Evolutionary conservation across 176 grass and related monocot species (phyloP), one percentile per base, ranked within the genome.

Genomic region (Neostapfia colusana): DNA sequence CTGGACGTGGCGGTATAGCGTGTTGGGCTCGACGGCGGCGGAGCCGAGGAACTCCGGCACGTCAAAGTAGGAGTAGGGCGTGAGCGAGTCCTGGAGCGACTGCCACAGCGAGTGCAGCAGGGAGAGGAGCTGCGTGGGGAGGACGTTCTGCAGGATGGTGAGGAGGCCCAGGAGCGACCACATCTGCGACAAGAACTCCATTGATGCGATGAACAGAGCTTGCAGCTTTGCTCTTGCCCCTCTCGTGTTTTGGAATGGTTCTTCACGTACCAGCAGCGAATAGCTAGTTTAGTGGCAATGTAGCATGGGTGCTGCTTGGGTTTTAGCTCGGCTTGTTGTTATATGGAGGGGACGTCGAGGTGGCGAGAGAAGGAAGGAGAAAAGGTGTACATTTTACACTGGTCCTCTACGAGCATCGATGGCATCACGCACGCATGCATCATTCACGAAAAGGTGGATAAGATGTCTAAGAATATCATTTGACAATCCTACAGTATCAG

Each of bases 31-130:
- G 43, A 99, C 89, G 57, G 91, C 85, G 37, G 91, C 79, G 37
- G 95, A 99, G 37, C 95, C 91, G 1, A 99, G 82, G 85, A 90
- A 99, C 82, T 99, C 95, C 0, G 91, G 91, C 12, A 99, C 89
- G 79, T 95, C 91, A 72, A 99, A 88, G 89, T 99, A 99, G n/a
- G 89, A 99, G 80, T 95, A 99, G 3, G 95, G 95, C 34, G 85
- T 99, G 55, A 99, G 73, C 1, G 89, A 99, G 77, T 99, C 95
- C 51, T 99, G 89, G 36, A 95, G 85, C 6, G 91, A 92, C 78
- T 98, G 89, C 95, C 89, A 99, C 9, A 93, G 77, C 18, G 91
- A 94, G 66, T 99, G 91, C 12, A 99, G 91, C 8, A 92, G 85
- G 41, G 89, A 80, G 69, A 99, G 91, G 16, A 99, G 85, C 79